These are phyloP conservation scores for Ascochyta lentis DNA, from an alignment of 2,329 filamentous ascomycete genomes.

Conservation along the genomic window DNA sequence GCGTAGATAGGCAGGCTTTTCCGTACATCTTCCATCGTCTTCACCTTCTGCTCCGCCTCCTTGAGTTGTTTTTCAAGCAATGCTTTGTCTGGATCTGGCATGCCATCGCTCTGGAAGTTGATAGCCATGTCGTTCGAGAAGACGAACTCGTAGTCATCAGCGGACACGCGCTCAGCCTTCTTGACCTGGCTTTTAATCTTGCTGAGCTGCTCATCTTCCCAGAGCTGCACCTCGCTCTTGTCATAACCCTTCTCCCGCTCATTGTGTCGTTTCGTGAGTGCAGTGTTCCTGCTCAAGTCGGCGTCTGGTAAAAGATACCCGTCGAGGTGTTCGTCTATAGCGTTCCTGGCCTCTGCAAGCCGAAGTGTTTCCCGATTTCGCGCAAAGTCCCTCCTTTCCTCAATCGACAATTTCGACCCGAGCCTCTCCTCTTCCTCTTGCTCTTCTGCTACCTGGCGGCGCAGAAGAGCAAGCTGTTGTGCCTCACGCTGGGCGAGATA, in stretches of 20 bases:
- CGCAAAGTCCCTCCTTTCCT: constrained; percentile 86
- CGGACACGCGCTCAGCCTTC: constrained; percentile 73
- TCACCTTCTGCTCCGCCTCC: constrained; percentile 84
- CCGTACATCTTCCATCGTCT: constrained; percentile 88
- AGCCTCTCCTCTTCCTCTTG: constrained; percentile 72
- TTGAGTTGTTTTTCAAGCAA: constrained; percentile 85
- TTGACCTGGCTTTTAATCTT: constrained; percentile 73
- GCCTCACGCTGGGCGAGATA: constrained; percentile 93
- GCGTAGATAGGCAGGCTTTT: constrained; percentile 90
- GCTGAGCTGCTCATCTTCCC: constrained; percentile 87
- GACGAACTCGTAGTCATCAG: constrained; percentile 89
- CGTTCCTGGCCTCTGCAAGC: constrained; percentile 81
- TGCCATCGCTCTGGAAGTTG: constrained; percentile 75
- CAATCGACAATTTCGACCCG: constrained; percentile 75
- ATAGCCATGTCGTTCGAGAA: constrained; percentile 90
- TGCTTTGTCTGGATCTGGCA: constrained; percentile 58
- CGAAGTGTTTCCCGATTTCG: constrained; percentile 80
- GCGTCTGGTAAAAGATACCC: constrained; percentile 87
- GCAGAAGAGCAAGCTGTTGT: constrained; percentile 82
- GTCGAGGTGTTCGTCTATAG: constrained; percentile 89
- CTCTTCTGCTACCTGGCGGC: constrained; percentile 90
- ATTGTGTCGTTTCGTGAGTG: constrained; percentile 85
- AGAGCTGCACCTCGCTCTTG: constrained; percentile 93
- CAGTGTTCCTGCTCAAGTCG: constrained; percentile 91
- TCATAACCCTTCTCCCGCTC: constrained; percentile 88